Percentiles rank a stretch among this genome's conserved stretches.
phyloP scores from a whole-genome alignment of 768 basidiomycete genomes.

The Trametes cingulata region DNA sequence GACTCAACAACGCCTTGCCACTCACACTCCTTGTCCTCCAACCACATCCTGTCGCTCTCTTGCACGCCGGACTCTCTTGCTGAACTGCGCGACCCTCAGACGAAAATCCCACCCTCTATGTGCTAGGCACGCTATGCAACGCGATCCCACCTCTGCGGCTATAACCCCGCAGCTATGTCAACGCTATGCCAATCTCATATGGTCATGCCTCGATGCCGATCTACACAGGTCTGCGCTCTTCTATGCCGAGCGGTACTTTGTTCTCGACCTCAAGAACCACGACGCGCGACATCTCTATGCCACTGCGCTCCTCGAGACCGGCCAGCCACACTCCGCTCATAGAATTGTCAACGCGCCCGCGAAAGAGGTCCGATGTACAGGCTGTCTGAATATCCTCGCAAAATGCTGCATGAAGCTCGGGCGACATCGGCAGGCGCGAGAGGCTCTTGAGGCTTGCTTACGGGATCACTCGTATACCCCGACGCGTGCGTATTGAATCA shows the following conservation, averaged over 20 bases:
- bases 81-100: not conserved
- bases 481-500: constrained; percentile 48
- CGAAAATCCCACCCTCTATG: constrained; percentile 8
- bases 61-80: not conserved
- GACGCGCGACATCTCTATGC: constrained; percentile 87
- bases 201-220: constrained; percentile 83
- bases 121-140: constrained; percentile 48
- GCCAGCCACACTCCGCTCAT: constrained; percentile 74
- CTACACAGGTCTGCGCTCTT: constrained; percentile 81
- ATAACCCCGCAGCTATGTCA: constrained; percentile 59
- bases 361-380: constrained; percentile 58
- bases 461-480: constrained; percentile 53
- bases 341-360: constrained; percentile 64
- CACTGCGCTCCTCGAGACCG: constrained; percentile 66
- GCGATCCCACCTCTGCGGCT: constrained; percentile 45
- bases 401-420: constrained; percentile 73
- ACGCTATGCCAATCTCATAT: constrained; percentile 72
- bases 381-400: constrained; percentile 79
- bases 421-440: constrained; percentile 74
- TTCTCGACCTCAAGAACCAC: constrained; percentile 69
- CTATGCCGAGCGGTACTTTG: constrained; percentile 84
- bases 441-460: constrained; percentile 65
- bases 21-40: not conserved
- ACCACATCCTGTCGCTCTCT: not conserved
- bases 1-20: constrained; percentile 5